Base-by-base conservation (phyloP, 2,329 filamentous ascomycete species). In the Penicillium crustosum region DNA sequence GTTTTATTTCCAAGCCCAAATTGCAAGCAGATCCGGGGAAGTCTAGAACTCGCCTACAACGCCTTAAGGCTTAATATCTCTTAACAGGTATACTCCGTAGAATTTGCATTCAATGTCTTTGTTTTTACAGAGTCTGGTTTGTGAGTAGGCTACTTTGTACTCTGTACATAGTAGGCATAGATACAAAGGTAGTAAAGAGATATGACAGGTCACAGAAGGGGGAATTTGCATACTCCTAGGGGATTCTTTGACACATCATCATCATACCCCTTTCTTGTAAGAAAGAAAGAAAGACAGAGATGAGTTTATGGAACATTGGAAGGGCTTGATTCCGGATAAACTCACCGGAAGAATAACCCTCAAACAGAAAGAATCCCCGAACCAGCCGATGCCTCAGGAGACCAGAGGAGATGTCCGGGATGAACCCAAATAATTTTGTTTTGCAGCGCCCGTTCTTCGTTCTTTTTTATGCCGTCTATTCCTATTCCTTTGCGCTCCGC, bases 391-490 rank as follows among this genome's bases (percentile, higher is more conserved):
- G 53, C 53, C 53, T 55, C 53, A 55, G 45, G 53, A 55, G 45
- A 21, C 41, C 41, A 41, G 48, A 41, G 48, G 31, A 39, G 33
- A 52, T 29, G 27, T 0, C 3, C 49, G 35, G 49, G 41, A 52
- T 35, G 29, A 42, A 42, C n/a, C 41, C 42, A 44, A 53, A 53
- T 29, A 44, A 48, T 53, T 47, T 15, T 41, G 39, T 57, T 58
- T 60, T 58, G 55, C 53, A 55, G 50, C 57, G 56, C 60, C 60
- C 52, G 49, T 51, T 58, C 54, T 56, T 60, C 56, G 62, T 73
- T 36, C 15, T 67, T 65, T 63, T 73, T 67, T 66, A 74, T 74
- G 72, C 68, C 66, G 68, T 65, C 55, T 61, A 52, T 64, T 57
- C 47, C 66, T 61, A 60, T 60, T 51, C 61, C 66, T 57, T 54